Conservation (phyloP, 2,329 filamentous ascomycete species). For the Aspergillus glaucus region DNA sequence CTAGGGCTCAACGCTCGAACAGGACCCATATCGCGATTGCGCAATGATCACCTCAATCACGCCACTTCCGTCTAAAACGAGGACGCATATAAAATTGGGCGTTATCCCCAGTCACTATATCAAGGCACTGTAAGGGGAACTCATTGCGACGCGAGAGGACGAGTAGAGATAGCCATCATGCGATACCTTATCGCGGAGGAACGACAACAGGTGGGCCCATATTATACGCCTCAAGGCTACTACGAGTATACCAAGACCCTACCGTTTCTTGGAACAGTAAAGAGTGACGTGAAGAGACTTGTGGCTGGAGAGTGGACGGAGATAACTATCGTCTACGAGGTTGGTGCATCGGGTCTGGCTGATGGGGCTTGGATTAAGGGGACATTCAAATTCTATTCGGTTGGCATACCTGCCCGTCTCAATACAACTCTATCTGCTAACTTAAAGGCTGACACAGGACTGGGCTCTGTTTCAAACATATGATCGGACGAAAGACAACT, state of each 20-base stretch:
- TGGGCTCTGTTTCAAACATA: slow-evolving; percentile 9
- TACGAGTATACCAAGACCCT: slow-evolving; percentile 9
- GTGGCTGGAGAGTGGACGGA: slow-evolving; percentile 10
- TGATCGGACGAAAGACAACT: slow-evolving; percentile 8
- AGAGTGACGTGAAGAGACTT: slow-evolving; percentile 1
- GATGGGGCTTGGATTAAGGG: slow-evolving; percentile 11
- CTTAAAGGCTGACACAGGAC: neutral
- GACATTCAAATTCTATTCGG: slow-evolving; percentile 10
- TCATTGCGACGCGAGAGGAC: too few species aligned
- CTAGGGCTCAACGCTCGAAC: too few species aligned
- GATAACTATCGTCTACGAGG: slow-evolving; percentile 5
- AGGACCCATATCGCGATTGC: too few species aligned
- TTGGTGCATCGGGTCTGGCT: slow-evolving; percentile 7
- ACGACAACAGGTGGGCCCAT: neutral
- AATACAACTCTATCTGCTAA: too few species aligned
- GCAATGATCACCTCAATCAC: too few species aligned
- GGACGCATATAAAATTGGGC: too few species aligned
- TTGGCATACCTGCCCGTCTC: too few species aligned
- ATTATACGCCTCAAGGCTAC: slow-evolving; percentile 6
- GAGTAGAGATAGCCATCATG: too few species aligned
- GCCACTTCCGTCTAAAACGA: too few species aligned
- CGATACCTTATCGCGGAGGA: too few species aligned
- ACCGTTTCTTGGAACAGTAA: slow-evolving; percentile 6
- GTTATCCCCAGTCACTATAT: too few species aligned
- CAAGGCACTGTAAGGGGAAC: too few species aligned